Evolutionary conservation across 169 alveolate genomes (phyloP), one percentile per base, ranked within the genome.

Genomic region (Blepharisma undulans): DNA sequence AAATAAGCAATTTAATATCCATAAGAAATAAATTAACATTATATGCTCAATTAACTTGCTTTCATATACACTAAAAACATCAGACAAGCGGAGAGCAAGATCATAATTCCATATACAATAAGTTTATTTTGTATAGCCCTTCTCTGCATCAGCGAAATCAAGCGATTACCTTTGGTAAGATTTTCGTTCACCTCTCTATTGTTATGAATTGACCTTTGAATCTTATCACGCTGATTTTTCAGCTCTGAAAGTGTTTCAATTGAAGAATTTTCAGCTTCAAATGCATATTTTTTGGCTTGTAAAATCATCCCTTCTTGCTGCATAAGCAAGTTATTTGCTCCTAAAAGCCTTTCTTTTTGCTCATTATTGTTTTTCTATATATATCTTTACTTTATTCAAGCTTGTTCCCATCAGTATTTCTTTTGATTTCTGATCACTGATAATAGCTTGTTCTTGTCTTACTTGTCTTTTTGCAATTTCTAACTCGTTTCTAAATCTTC

Each of bases 361-460:
- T 60, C 89, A 36, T 32, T 48, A 48, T 48, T 48, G 66, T 48
- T 48, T 48, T 48, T 48, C 66, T 48, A 48, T 18, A 48, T 48
- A 48, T 10, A 48, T 33, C 22, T 32, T 82, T 82, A 59, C 89
- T n/a, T 36, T 59, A 30, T 82, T 74, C 48, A 82, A 59, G 22
- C 89, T 72, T 21, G 89, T n/a, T 36, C 89, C 89, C 89, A 82
- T 82, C 29, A 82, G 77, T 16, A 74, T 82, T 33, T 82, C 89
- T 30, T 59, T 32, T 72, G 32, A 22, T 30, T 82, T 82, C 60
- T 82, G 89, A n/a, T 82, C 89, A 25, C 33, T 59, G 77, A 25
- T 32, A 22, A 22, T 4, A 36, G 89, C 34, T 82, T 82, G 77
- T n/a, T 82, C 89, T 25, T 59, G 27, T 36, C 89, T 32, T 21